These are phyloP conservation scores for Phytomonas francai DNA, from an alignment of 208 protist species.

Conservation along the genomic window DNA sequence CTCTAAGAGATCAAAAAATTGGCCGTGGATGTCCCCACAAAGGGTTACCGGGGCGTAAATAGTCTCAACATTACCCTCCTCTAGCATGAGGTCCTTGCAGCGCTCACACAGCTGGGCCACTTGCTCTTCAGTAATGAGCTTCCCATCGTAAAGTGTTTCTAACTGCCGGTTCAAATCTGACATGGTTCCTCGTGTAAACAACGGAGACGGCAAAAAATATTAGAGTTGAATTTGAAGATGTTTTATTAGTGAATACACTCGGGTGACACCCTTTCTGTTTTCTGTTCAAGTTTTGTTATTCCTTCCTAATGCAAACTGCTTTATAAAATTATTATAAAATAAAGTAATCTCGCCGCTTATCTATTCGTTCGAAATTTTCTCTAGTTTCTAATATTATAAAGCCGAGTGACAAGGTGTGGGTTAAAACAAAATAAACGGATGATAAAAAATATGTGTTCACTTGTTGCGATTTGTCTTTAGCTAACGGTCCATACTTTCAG, in stretches of 20 bases:
- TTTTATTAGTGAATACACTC: not conserved
- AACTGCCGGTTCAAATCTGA: conserved; percentile 56
- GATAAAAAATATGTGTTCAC: not conserved
- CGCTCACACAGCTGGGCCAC: conserved; percentile 85
- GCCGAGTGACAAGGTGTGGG: not conserved
- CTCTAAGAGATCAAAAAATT: conserved; percentile 98
- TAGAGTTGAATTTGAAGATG: not conserved
- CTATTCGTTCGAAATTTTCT: not conserved
- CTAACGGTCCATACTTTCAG: not conserved
- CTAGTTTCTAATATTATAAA: not conserved
- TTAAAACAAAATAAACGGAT: not conserved
- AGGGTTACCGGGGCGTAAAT: conserved; percentile 96
- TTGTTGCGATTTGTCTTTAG: not conserved
- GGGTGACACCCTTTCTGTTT: not conserved
- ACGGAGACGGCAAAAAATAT: not conserved
- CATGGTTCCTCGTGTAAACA: conserved; percentile 13
- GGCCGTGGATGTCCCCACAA: conserved; percentile 99
- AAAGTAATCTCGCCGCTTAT: not conserved
- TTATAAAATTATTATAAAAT: not conserved
- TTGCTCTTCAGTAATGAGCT: conserved; percentile 88
- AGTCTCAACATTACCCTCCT: conserved; percentile 93
- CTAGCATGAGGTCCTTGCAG: conserved; percentile 84
- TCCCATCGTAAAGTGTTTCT: conserved; percentile 80
- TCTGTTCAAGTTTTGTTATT: not conserved
- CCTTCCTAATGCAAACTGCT: not conserved